A percentile compares a stretch with the other conserved stretches of the same genome.
phyloP scores from a whole-genome alignment of 768 basidiomycete species.

The Leccinum longicurvipes region DNA sequence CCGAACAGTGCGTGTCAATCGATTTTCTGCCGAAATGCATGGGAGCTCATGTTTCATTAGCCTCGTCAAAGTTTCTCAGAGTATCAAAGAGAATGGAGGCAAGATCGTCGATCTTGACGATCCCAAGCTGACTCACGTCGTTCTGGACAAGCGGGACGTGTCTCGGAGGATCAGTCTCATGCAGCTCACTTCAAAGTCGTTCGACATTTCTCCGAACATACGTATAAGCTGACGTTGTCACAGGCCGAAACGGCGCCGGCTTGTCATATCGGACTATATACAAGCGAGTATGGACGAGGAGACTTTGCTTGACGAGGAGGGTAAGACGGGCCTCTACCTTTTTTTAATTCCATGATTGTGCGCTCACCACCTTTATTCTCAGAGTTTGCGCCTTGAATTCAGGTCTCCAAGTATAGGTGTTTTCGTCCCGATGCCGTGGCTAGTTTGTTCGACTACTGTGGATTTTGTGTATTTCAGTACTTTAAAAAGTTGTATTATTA shows the following conservation, averaged over 20 bases:
- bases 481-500: not conserved
- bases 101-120: constrained; percentile 64
- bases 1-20: constrained; percentile 44
- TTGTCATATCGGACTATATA: constrained; percentile 77
- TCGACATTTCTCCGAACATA: constrained; percentile 5
- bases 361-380: not conserved
- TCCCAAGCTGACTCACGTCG: constrained; percentile 80
- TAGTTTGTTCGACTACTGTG: not conserved
- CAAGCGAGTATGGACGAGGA: constrained; percentile 77
- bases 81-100: constrained; percentile 72
- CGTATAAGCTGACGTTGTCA: constrained; percentile 9
- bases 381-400: not conserved
- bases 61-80: constrained; percentile 46
- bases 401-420: not conserved
- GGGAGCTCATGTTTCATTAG: constrained; percentile 35
- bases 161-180: constrained; percentile 70
- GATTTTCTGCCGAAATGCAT: not conserved
- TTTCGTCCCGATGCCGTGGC: too few species aligned
- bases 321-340: constrained; percentile 28
- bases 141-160: constrained; percentile 80
- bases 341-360: not conserved
- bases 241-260: constrained; percentile 78
- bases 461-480: too few species aligned
- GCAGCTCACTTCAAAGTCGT: constrained; percentile 68
- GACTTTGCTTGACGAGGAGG: constrained; percentile 82